Conservation (phyloP, 768 basidiomycete species). For the Suillus weaverae region DNA sequence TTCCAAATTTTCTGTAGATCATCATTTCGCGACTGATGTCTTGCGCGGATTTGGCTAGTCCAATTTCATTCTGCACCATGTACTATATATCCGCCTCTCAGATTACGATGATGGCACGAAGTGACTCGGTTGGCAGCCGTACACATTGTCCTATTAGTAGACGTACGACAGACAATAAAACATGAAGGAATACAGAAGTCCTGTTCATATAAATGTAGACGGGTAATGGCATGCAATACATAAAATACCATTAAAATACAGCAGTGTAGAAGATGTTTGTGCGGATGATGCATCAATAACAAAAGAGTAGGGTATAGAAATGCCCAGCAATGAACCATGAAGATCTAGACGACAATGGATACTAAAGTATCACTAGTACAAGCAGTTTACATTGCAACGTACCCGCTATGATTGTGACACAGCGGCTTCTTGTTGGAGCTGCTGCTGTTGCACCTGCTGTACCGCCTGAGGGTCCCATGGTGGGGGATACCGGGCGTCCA, state of each 20-base stretch:
- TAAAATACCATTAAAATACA: constrained; percentile 6
- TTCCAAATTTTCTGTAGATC: background rate
- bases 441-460: constrained; percentile 28
- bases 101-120: background rate
- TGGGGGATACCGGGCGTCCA: constrained; percentile 67
- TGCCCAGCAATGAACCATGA: background rate
- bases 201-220: background rate
- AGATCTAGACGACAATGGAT: background rate
- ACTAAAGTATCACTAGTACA: background rate
- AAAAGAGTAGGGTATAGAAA: background rate
- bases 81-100: background rate
- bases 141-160: constrained; percentile 1
- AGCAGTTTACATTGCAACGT: background rate
- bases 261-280: background rate
- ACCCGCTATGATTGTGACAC: background rate
- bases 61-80: background rate
- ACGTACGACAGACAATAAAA: background rate
- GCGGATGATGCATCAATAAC: background rate
- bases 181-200: background rate
- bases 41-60: background rate
- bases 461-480: constrained; percentile 62
- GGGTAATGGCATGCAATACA: background rate
- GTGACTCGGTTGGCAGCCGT: too few relatives aligned
- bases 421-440: constrained; percentile 14
- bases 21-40: background rate